These are phyloP conservation scores for Alternaria atra DNA, from an alignment of 2,329 filamentous ascomycete genomes.

Conservation along the genomic window DNA sequence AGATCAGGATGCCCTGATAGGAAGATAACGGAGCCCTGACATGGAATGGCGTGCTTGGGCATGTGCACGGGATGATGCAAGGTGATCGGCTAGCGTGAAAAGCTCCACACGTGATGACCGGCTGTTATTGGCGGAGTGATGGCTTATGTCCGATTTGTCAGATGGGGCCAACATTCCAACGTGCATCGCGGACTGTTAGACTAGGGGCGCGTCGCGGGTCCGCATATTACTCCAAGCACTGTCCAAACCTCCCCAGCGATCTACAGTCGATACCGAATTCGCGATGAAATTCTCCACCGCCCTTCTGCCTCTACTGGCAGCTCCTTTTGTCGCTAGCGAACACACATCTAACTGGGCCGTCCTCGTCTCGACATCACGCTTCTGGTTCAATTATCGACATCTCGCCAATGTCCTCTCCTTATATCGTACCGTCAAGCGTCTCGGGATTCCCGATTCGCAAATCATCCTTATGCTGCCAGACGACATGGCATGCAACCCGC, in stretches of 20 bases:
- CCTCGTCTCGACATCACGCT: slow-evolving; percentile 96
- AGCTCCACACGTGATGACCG: slow-evolving; percentile 22
- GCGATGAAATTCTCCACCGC: slow-evolving; percentile 39
- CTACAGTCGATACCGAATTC: background rate
- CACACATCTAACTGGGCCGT: slow-evolving; percentile 99
- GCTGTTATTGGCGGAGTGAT: slow-evolving; percentile 5
- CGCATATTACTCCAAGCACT: background rate
- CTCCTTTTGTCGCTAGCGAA: slow-evolving; percentile 65
- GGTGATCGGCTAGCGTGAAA: slow-evolving; percentile 14
- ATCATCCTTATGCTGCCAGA: slow-evolving; percentile 99
- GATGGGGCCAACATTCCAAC: slow-evolving; percentile 30
- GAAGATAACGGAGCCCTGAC: slow-evolving; percentile 11
- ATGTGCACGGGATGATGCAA: slow-evolving; percentile 33
- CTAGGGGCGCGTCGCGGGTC: slow-evolving; percentile 14
- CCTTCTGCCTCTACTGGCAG: slow-evolving; percentile 40
- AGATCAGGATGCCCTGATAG: slow-evolving; percentile 12
- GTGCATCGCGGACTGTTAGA: slow-evolving; percentile 25
- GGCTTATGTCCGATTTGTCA: slow-evolving; percentile 47
- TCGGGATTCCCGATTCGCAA: slow-evolving; percentile 97
- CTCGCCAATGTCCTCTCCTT: slow-evolving; percentile 97
- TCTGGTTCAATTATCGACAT: slow-evolving; percentile 99
- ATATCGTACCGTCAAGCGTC: slow-evolving; percentile 96
- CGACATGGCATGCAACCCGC: slow-evolving; percentile 99
- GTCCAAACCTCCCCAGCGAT: background rate
- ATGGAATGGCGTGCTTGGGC: slow-evolving; percentile 32